Conservation (phyloP, 2,329 filamentous ascomycete genomes). For the Tolypocladium capitatum region DNA sequence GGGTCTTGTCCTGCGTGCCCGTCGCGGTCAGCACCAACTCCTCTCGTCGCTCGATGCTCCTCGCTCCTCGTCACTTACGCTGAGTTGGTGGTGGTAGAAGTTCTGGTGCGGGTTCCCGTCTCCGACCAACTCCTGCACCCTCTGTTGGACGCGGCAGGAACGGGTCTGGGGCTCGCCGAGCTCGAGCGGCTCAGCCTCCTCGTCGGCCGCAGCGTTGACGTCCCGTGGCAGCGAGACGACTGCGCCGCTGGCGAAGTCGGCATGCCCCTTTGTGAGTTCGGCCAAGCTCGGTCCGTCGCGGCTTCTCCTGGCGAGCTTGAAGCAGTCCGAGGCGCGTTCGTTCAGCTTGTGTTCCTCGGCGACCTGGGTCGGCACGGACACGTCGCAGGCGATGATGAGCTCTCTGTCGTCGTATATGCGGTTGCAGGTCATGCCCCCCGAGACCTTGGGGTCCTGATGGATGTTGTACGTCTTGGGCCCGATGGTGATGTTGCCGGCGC, state of each 20-base stretch:
- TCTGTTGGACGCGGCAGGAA: not conserved
- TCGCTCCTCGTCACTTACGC: too few species aligned
- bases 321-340: not conserved
- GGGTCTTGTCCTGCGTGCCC: too few species aligned
- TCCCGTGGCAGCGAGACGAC: too few species aligned
- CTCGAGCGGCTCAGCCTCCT: too few species aligned
- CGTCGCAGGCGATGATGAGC: not conserved
- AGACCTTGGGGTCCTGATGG: not conserved
- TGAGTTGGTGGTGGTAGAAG: too few species aligned
- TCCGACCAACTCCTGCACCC: not conserved
- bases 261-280: not conserved
- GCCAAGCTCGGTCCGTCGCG: not conserved
- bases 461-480: not conserved
- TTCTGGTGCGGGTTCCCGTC: not conserved
- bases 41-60: too few species aligned
- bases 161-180: too few species aligned
- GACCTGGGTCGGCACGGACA: not conserved
- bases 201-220: too few species aligned
- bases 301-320: not conserved
- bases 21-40: too few species aligned
- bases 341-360: not conserved
- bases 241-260: too few species aligned
- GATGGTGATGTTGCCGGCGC: not conserved
- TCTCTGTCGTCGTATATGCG: not conserved
- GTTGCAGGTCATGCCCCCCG: not conserved